Conservation (phyloP, 768 basidiomycete genomes). For the Leccinellum luteum region DNA sequence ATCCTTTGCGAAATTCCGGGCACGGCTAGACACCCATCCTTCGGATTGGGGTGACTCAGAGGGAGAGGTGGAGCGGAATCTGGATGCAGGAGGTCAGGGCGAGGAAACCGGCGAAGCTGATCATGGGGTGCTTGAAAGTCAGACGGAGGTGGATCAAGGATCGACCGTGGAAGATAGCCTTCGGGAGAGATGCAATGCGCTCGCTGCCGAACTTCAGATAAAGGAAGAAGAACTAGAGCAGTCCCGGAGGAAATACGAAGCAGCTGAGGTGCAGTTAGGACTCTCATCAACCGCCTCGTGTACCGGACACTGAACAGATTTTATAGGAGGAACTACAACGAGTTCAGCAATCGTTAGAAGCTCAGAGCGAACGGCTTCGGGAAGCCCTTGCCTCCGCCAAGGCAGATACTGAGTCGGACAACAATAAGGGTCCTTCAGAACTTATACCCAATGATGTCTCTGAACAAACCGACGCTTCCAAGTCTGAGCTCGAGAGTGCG, state of each 20-base stretch:
- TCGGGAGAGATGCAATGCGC: slow-evolving; percentile 16
- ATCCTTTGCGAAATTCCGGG: slow-evolving; percentile 31
- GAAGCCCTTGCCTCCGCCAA: slow-evolving; percentile 11
- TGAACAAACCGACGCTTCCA: not conserved
- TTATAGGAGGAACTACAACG: slow-evolving; percentile 21
- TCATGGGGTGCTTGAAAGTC: not conserved
- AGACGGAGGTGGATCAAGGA: slow-evolving; percentile 10
- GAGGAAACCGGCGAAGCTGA: slow-evolving; percentile 19
- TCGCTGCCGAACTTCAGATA: slow-evolving; percentile 15
- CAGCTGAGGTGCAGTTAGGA: slow-evolving; percentile 20
- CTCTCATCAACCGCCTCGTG: not conserved
- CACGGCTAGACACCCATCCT: slow-evolving; percentile 20
- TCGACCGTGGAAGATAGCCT: slow-evolving; percentile 1
- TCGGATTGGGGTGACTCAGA: slow-evolving; percentile 22
- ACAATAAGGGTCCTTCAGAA: not conserved
- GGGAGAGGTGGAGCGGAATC: slow-evolving; percentile 25
- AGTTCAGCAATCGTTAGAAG: slow-evolving; percentile 13
- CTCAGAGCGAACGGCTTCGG: slow-evolving; percentile 20
- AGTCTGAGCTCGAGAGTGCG: slow-evolving; percentile 1
- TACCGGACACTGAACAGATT: slow-evolving; percentile 5
- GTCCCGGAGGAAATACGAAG: slow-evolving; percentile 12
- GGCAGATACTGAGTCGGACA: slow-evolving; percentile 1
- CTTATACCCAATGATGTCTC: slow-evolving; percentile 6
- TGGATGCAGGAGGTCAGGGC: slow-evolving; percentile 11
- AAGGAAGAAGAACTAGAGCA: slow-evolving; percentile 21